These are phyloP conservation scores for Ceratocystis destructans DNA, from an alignment of 2,329 filamentous ascomycete species.

Conservation along the genomic window DNA sequence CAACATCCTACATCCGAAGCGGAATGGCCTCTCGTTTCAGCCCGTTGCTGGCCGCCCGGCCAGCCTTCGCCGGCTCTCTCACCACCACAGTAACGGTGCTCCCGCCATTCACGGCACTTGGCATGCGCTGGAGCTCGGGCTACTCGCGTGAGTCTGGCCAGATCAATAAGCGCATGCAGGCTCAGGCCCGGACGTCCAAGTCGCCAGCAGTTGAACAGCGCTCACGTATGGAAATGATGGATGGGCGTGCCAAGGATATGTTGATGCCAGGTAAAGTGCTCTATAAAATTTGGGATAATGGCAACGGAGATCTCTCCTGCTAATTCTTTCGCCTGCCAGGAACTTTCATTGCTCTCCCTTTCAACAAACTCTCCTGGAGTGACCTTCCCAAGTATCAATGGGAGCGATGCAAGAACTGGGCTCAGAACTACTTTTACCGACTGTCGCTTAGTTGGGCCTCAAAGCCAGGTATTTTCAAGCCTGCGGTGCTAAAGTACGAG, in stretches of 20 bases:
- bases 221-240: background rate
- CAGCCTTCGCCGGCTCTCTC: background rate
- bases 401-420: constrained; percentile 28
- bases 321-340: constrained; percentile 25
- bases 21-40: constrained; percentile 12
- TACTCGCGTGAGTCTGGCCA: background rate
- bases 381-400: constrained; percentile 29
- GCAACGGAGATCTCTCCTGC: background rate
- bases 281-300: background rate
- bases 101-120: background rate
- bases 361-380: constrained; percentile 22
- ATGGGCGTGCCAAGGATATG: constrained; percentile 16
- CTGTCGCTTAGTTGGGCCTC: constrained; percentile 33
- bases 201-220: constrained; percentile 11
- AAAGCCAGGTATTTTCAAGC: constrained; percentile 31
- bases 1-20: background rate
- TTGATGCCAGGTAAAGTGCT: constrained; percentile 13
- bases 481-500: constrained; percentile 32
- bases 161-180: constrained; percentile 10
- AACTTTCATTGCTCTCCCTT: constrained; percentile 35
- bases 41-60: constrained; percentile 2
- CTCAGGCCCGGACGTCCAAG: constrained; percentile 12
- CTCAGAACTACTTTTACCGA: constrained; percentile 26
- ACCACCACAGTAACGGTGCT: background rate
- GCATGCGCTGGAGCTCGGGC: background rate